Evolutionary conservation across 768 basidiomycete genomes (phyloP), one percentile per base, ranked within the genome.

Genomic region (Boletus reticulatus): DNA sequence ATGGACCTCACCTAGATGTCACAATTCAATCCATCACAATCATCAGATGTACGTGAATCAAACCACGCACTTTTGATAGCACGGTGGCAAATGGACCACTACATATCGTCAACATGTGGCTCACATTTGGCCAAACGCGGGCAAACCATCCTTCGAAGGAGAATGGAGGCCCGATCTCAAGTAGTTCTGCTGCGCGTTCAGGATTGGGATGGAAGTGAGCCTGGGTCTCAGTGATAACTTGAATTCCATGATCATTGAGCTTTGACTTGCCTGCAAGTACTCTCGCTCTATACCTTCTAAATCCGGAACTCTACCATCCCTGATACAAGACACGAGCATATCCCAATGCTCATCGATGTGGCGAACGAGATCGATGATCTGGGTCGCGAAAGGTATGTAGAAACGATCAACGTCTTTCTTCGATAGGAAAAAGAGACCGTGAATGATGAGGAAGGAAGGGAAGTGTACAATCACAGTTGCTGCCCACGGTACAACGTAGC

Each of bases 351-450:
- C 60, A 20, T 67, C 47, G 8, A 62, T 43, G 29, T 52, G 47
- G 11, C 43, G 53, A 10, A 67, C n/a, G 20, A 67, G 41, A 29
- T 52, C 61, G 3, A 60, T 13, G 19, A 65, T 58, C 14, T 50
- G 14, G 10, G 37, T 38, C 13, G 37, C 13, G 11, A 17, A 60
- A 2, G 43, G 13, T n/a, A 48, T 11, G 2, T 4, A 6, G n/a
- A 67, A 51, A 5, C 2, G 31, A 1, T 22, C 13, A 8, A 68
- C 3, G 8, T 56, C 24, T 17, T 36, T 38, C 24, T 31, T 34
- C 7, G 45, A 37, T 6, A 67, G 55, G 48, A 58, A 60, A 47
- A 67, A 67, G 6, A 66, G 53, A 8, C 62, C 62, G n/a, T 68
- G 60, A 8, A 68, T 60, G 24, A 64, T 32, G 9, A 64, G 29